Base-by-base conservation (phyloP, 2,329 filamentous ascomycete genomes). In the Talaromyces albobiverticillius region DNA sequence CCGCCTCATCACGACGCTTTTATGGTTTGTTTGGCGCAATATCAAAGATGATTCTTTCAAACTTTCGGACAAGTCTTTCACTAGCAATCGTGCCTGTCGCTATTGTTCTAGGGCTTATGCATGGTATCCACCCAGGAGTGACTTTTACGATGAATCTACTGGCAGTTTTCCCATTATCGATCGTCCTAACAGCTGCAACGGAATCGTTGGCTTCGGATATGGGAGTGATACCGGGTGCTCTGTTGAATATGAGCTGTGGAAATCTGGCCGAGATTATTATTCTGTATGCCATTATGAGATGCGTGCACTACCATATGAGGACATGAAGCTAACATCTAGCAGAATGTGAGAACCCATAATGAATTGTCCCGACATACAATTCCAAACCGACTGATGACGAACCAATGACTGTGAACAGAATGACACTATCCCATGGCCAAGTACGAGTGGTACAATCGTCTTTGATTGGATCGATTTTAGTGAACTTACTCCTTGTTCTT, bases 371-470 rank as follows among this genome's bases (percentile, higher is more conserved):
- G n/a, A n/a, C n/a, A n/a, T n/a, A n/a, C n/a, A n/a, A n/a, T n/a
- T n/a, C n/a, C n/a, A n/a, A n/a, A n/a, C n/a, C n/a, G n/a, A n/a
- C n/a, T n/a, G n/a, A n/a, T n/a, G n/a, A n/a, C n/a, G n/a, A n/a
- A n/a, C n/a, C n/a, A n/a, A n/a, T n/a, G n/a, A n/a, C n/a, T n/a
- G n/a, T n/a, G 9, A 29, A 29, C 13, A 31, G 10, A 25, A 10
- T 26, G 41, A 25, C 41, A 26, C 22, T 26, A 29, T 25, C 22
- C 3, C 38, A 85, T 78, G 77, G 89, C 69, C 83, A 95, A 75
- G 92, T 95, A 57, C 85, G 87, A 59, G 91, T 95, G 60, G 90
- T 95, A 25, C 90, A 95, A 72, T 89, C 90, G 22, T 93, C 90
- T 1, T 77, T 95, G 45, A 79, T 95, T 29, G 90, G 90, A 43